phyloP scores from a whole-genome alignment of 2,329 filamentous ascomycete species.

The Gnomoniopsis sp. region DNA sequence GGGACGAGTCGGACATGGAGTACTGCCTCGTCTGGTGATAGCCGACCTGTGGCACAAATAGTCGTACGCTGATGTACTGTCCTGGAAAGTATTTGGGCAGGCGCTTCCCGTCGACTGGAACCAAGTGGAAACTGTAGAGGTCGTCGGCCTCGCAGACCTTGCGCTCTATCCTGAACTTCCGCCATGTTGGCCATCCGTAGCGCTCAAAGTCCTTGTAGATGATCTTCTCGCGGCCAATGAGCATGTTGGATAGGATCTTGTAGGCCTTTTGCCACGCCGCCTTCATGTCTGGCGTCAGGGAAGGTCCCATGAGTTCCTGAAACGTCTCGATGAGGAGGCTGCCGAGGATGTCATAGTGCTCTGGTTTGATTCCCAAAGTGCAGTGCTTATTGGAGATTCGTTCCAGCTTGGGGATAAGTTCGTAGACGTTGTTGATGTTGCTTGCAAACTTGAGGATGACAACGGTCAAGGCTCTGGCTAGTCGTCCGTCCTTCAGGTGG shows the following conservation, averaged over 20 bases:
- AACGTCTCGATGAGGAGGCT: conserved; percentile 63
- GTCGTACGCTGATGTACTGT: conserved; percentile 62
- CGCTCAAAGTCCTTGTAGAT: conserved; percentile 52
- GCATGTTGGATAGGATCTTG: conserved; percentile 63
- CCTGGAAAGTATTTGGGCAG: conserved; percentile 62
- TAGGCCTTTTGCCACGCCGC: conserved; percentile 67
- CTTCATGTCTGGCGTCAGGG: conserved; percentile 58
- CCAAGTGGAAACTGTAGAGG: conserved; percentile 65
- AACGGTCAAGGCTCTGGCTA: conserved; percentile 53
- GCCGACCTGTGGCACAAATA: conserved; percentile 51
- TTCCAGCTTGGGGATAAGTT: conserved; percentile 44
- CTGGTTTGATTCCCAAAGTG: conserved; percentile 59
- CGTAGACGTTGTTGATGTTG: conserved; percentile 58
- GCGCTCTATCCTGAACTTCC: conserved; percentile 57
- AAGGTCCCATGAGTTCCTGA: conserved; percentile 57
- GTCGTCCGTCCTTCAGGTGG: conserved; percentile 57
- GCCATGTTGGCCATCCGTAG: conserved; percentile 59
- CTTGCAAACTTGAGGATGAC: conserved; percentile 64
- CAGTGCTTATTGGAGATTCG: conserved; percentile 64
- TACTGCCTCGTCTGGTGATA: conserved; percentile 65
- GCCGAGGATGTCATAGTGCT: conserved; percentile 65
- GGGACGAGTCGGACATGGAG: conserved; percentile 62
- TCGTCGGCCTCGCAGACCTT: conserved; percentile 62
- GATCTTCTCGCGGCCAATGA: conserved; percentile 58
- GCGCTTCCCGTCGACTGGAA: conserved; percentile 54